Conservation (phyloP, 2,329 filamentous ascomycete genomes). For the Paramyrothecium roridum region DNA sequence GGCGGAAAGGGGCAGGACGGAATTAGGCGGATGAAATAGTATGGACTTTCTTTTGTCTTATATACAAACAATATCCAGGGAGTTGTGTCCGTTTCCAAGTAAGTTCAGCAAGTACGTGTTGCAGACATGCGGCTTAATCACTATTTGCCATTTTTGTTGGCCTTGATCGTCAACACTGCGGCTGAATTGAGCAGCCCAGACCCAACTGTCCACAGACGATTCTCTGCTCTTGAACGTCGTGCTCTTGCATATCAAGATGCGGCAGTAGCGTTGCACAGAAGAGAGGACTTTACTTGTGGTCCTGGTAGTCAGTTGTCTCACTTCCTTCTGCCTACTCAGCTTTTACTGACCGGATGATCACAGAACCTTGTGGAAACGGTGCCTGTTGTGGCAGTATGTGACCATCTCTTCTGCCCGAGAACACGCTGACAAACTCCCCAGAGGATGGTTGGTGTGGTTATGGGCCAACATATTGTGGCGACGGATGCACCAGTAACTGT, state of each 20-base stretch:
- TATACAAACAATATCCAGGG: not conserved
- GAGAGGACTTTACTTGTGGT: not conserved
- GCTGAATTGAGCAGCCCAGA: not conserved
- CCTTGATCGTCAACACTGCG: not conserved
- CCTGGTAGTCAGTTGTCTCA: not conserved
- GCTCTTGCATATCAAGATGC: not conserved
- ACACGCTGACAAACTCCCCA: too few species aligned
- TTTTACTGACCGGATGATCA: not conserved
- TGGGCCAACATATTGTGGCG: constrained; percentile 2
- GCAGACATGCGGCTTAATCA: not conserved
- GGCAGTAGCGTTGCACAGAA: not conserved
- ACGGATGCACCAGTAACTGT: constrained; percentile 7
- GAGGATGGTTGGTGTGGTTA: not conserved
- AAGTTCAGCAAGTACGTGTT: not conserved
- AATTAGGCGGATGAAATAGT: not conserved
- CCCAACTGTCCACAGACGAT: not conserved
- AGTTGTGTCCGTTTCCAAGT: not conserved
- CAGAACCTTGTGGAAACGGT: too few species aligned
- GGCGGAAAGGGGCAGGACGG: not conserved
- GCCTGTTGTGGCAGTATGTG: not conserved
- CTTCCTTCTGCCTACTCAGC: not conserved
- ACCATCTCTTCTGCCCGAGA: too few species aligned
- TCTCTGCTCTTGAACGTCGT: not conserved
- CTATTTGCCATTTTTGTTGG: not conserved
- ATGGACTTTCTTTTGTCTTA: not conserved